phyloP scores from a whole-genome alignment of 176 grass and related monocot species.

The Triticum turgidum region DNA sequence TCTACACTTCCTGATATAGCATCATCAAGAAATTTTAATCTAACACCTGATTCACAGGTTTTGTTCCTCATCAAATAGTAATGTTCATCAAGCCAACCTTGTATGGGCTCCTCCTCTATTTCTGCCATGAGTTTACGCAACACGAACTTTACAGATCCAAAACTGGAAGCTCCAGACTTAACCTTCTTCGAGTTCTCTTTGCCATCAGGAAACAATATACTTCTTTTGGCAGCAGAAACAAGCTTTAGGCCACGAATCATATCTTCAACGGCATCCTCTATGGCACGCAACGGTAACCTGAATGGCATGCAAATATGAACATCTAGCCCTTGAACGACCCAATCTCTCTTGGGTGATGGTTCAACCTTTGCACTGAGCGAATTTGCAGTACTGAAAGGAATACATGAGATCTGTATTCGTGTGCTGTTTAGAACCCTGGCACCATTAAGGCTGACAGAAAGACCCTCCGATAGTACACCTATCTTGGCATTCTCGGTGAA shows the following conservation, averaged over 20 bases:
- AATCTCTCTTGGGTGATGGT: slow-evolving; percentile 62
- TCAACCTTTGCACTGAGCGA: slow-evolving; percentile 60
- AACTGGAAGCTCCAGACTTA: slow-evolving; percentile 56
- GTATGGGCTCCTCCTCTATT: slow-evolving; percentile 98
- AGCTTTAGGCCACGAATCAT: slow-evolving; percentile 88
- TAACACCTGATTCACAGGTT: slow-evolving; percentile 73
- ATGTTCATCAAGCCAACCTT: slow-evolving; percentile 98
- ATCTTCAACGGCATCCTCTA: slow-evolving; percentile 97
- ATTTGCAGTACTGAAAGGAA: slow-evolving; percentile 55
- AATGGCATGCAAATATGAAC: slow-evolving; percentile 96
- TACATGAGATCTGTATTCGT: slow-evolving; percentile 87
- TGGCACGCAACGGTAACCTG: slow-evolving; percentile 88
- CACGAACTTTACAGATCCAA: slow-evolving; percentile 90
- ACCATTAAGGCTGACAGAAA: slow-evolving; percentile 85
- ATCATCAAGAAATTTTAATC: slow-evolving; percentile 87
- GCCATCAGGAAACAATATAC: slow-evolving; percentile 53
- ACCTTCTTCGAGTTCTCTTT: slow-evolving; percentile 67
- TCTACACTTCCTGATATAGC: slow-evolving; percentile 59
- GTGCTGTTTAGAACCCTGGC: slow-evolving; percentile 91
- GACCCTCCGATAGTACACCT: slow-evolving; percentile 85
- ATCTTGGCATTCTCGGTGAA: slow-evolving; percentile 98
- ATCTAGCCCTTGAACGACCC: slow-evolving; percentile 91
- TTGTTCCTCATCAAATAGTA: slow-evolving; percentile 91
- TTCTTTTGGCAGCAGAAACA: slow-evolving; percentile 74
- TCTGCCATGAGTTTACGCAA: slow-evolving; percentile 81